Base-by-base conservation (phyloP, 768 basidiomycete species). In the Scleroderma bovista region DNA sequence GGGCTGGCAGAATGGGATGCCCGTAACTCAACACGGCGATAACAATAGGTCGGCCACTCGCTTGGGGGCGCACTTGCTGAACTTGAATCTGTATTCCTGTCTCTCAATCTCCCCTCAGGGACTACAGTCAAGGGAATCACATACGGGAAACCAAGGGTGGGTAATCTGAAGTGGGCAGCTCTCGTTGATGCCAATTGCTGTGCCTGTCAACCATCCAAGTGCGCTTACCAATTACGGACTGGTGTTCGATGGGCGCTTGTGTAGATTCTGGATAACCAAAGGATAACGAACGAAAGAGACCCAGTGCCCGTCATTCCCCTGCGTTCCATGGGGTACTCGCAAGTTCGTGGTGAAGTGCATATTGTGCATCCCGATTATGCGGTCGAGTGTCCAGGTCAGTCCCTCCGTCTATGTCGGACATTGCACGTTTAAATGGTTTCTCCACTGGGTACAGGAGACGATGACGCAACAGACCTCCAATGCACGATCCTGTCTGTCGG, bases 401-500 rank as follows among this genome's bases (percentile, higher is more conserved):
- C 34, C 8, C 26, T 12, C 6, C 20, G 19, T 23, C 10, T n/a
- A 20, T 13, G 34, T 36, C 34, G 34, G 34, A 46, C 4, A 9
- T 29, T 29, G 26, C 4, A 29, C 26, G 26, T 29, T 40, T 23
- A 20, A 24, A n/a, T 29, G 17, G 17, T 23, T 48, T 22, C n/a
- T 31, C 33, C 29, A 22, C 9, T 9, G n/a, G n/a, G n/a, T 29
- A 29, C 26, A 76, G 78, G 75, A 0, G 65, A 80, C 48, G 84
- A 86, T 58, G 76, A 86, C 52, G 71, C 71, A 6, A 74, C 69
- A 13, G 78, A 80, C 48, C 19, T 69, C 12, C 67, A 77, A 48
- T 86, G 85, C 64, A 75, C 75, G 29, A 76, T 79, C 47, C 57
- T 60, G 34, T 71, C 74, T 4, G 83, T 84, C 79, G 80, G 1